Percentiles rank a stretch among this genome's conserved stretches.
phyloP scores from a whole-genome alignment of 2,329 filamentous ascomycete species.

The Pseudocercospora pini-densiflorae region DNA sequence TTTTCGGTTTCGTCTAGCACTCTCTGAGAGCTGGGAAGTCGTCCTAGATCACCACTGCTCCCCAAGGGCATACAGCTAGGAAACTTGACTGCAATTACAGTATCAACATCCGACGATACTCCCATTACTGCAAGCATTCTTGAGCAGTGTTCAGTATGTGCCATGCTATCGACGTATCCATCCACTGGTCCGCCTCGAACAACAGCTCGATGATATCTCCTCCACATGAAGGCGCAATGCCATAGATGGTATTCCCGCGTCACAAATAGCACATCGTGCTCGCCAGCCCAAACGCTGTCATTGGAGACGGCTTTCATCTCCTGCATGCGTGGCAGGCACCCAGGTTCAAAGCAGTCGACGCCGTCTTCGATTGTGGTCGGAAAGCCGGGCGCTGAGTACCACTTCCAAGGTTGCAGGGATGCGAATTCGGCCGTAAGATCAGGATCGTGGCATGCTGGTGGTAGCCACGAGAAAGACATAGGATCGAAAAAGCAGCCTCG shows the following conservation, averaged over 20 bases:
- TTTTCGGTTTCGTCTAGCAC: not conserved
- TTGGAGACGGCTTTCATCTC: not conserved
- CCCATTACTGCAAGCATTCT: not conserved
- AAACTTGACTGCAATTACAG: not conserved
- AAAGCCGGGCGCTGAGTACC: not conserved
- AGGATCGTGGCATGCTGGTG: not conserved
- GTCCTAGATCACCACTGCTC: not conserved
- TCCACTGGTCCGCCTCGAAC: not conserved
- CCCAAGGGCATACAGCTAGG: not conserved
- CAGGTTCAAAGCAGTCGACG: not conserved
- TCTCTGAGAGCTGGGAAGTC: not conserved
- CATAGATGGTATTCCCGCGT: not conserved
- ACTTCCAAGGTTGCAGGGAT: not conserved
- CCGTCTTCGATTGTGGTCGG: not conserved
- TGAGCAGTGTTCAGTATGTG: constrained; percentile 1
- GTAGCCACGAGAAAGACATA: not conserved
- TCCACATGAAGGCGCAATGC: constrained; percentile 2
- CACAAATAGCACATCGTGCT: not conserved
- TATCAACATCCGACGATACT: not conserved
- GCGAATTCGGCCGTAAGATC: not conserved
- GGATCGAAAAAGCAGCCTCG: not conserved
- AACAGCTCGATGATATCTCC: not conserved
- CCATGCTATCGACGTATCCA: not conserved
- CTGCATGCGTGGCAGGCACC: not conserved
- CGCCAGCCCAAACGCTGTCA: not conserved